A percentile compares a stretch with the other conserved stretches of the same genome.
Evolutionary conservation across 1,284 basidiomycete genomes (phyloP).

Genomic region (Trichosporon sp.): DNA sequence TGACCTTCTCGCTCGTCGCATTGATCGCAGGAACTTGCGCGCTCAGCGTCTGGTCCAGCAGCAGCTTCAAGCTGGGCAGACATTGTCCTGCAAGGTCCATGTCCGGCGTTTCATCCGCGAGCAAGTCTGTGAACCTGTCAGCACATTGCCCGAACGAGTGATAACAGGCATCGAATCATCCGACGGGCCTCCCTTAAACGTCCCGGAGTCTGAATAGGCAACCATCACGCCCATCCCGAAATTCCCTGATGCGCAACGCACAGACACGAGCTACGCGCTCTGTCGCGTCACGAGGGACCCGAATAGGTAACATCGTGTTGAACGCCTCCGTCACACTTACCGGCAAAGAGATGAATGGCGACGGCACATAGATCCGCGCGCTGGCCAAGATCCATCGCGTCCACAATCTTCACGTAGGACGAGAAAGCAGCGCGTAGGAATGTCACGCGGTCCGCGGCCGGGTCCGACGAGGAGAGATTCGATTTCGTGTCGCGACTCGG

Average conservation of each 20-base stretch:
- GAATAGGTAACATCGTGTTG: background rate
- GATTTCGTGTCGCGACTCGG: conserved; percentile 55
- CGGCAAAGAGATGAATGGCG: conserved; percentile 71
- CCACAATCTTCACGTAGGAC: conserved; percentile 61
- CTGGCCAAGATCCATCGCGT: conserved; percentile 55
- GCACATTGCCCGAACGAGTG: background rate
- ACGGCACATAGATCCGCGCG: conserved; percentile 67
- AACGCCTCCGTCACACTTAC: conserved; percentile 49
- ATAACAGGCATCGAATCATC: background rate
- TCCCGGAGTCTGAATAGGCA: background rate
- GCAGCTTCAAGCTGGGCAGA: conserved; percentile 66
- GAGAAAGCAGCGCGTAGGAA: conserved; percentile 65
- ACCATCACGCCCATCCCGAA: background rate
- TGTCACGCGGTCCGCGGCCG: conserved; percentile 55
- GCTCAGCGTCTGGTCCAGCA: conserved; percentile 56
- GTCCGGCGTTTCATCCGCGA: conserved; percentile 75
- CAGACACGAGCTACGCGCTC: background rate
- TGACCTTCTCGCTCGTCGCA: conserved; percentile 50
- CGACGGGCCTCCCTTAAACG: background rate
- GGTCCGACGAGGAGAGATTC: conserved; percentile 51
- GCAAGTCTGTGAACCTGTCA: conserved; percentile 55
- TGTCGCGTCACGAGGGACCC: background rate
- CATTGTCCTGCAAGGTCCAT: conserved; percentile 73
- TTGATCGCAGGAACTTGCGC: conserved; percentile 34
- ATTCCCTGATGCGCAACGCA: background rate